These are phyloP conservation scores for Lobosporangium transversale DNA, from an alignment of 192 early-diverging fungal genomes.

Conservation along the genomic window DNA sequence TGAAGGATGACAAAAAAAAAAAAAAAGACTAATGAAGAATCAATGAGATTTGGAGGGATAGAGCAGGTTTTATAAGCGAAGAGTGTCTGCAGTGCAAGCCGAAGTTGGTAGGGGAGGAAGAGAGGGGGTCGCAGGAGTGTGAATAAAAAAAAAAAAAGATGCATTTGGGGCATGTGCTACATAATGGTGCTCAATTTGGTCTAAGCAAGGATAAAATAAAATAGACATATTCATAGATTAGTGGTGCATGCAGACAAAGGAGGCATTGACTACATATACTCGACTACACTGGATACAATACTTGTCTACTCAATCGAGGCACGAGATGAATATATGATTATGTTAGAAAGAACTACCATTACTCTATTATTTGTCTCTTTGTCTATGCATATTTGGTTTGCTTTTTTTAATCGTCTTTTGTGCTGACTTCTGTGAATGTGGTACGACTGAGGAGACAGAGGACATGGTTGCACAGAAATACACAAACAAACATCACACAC, in stretches of 20 bases:
- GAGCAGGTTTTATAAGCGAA: not conserved
- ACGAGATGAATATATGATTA: not conserved
- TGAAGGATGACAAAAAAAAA: too few species aligned
- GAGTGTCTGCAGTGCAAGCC: not conserved
- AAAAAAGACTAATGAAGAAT: too few species aligned
- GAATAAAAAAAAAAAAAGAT: not conserved
- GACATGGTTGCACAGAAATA: not conserved
- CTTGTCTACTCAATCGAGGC: too few species aligned
- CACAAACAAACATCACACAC: conserved; percentile 5
- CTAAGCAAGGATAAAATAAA: too few species aligned
- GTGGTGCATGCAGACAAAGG: too few species aligned
- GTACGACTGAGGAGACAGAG: not conserved
- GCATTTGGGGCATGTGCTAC: not conserved
- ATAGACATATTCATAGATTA: too few species aligned
- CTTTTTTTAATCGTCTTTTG: not conserved
- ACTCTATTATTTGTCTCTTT: not conserved
- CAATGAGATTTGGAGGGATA: too few species aligned
- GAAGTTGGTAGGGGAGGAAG: not conserved
- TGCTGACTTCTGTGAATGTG: not conserved
- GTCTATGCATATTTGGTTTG: not conserved
- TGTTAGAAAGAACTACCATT: not conserved
- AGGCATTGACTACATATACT: too few species aligned
- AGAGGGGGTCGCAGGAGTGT: not conserved
- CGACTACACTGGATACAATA: too few species aligned
- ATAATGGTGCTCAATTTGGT: too few species aligned